Conservation (phyloP, 805 yeast species). For the Candida pseudoglaebosa region DNA sequence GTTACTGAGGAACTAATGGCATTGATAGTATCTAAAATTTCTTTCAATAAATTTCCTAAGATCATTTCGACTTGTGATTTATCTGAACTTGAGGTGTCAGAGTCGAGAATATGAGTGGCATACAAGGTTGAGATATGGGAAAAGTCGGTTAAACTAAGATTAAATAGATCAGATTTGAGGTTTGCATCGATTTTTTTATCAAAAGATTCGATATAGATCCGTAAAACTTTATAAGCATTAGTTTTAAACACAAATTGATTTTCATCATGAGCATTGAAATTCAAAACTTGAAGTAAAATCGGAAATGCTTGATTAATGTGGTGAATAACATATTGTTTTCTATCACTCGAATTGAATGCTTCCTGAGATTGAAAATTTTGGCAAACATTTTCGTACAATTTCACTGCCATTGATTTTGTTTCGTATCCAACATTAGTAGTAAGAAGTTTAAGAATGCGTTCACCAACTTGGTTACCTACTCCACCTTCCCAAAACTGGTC, state of each 20-base stretch:
- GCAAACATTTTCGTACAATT: constrained; percentile 51
- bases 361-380: constrained; percentile 51
- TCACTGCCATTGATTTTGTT: constrained; percentile 37
- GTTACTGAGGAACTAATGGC: constrained; percentile 2
- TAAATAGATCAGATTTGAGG: constrained; percentile 12
- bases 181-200: constrained; percentile 19
- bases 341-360: constrained; percentile 32
- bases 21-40: constrained; percentile 27
- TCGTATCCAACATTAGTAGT: constrained; percentile 24
- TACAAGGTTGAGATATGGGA: constrained; percentile 11
- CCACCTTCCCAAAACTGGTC: constrained; percentile 81
- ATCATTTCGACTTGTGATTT: constrained; percentile 15
- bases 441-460: constrained; percentile 45
- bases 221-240: constrained; percentile 23
- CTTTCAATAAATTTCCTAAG: constrained; percentile 21
- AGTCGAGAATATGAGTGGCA: constrained; percentile 11
- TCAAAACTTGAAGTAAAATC: constrained; percentile 17
- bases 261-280: constrained; percentile 6
- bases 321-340: constrained; percentile 33
- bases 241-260: constrained; percentile 22
- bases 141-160: constrained; percentile 22
- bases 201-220: constrained; percentile 24
- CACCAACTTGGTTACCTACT: constrained; percentile 52
- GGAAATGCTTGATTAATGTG: constrained; percentile 17
- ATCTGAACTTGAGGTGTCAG: constrained; percentile 1